Base-by-base conservation (phyloP, 495 filamentous ascomycete species). In the Lasiosphaeria miniovina region DNA sequence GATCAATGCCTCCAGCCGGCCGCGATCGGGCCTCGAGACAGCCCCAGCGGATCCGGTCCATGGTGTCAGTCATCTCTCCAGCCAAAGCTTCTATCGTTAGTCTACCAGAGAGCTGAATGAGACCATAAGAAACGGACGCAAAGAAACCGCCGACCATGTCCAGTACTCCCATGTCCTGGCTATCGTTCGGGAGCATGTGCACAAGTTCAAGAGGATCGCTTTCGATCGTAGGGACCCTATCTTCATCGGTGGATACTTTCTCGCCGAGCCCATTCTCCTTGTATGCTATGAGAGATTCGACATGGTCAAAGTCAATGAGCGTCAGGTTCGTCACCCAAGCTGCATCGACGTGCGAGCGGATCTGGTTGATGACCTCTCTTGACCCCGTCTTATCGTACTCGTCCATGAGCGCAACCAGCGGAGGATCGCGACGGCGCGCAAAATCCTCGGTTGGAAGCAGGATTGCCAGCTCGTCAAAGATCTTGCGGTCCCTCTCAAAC, bases 251-350 rank as follows among this genome's bases (percentile, higher is more conserved):
- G 6, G 53, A 8, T 24, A 45, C 53, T 11, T 2, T 15, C 4
- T 36, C 9, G 9, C 38, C 6, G 4, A 36, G n/a, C 17, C 53
- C 57, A 24, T 33, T 31, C 32, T n/a, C 40, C 5, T 5, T 12
- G 36, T 45, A 45, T 24, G 8, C 24, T 14, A 15, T 4, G 4
- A 55, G 52, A 41, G 43, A 57, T 49, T 46, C n/a, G 50, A 52
- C 45, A 34, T 59, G 66, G 32, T 68, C 66, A 15, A 57, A 50
- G 56, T 75, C 71, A 46, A 74, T 48, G 15, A 75, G 56, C 12
- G 72, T 74, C 54, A 57, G 52, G 55, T 75, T 75, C 4, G 67
- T 60, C 15, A 61, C 66, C 73, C 72, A 75, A 43, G 68, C 52
- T 11, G 53, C 55, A 41, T 68, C 63, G 8, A 75, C 51, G 55